phyloP scores from a whole-genome alignment of 495 filamentous ascomycete species.

The Durotheca rogersii region DNA sequence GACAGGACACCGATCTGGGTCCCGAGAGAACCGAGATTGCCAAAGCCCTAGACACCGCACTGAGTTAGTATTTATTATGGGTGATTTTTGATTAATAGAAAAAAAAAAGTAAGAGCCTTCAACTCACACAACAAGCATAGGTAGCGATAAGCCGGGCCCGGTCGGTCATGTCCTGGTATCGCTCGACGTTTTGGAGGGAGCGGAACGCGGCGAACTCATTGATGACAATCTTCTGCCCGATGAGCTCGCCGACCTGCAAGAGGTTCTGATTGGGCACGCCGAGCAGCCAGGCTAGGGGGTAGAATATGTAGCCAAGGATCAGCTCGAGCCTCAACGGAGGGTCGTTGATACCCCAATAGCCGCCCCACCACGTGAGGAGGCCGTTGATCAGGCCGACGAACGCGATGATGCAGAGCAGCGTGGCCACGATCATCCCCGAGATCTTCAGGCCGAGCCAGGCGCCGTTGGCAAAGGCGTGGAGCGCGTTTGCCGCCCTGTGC shows the following conservation, averaged over 20 bases:
- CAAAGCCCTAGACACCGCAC: constrained; percentile 56
- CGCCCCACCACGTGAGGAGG: constrained; percentile 85
- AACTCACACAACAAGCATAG: constrained; percentile 60
- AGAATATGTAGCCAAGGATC: constrained; percentile 81
- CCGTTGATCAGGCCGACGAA: constrained; percentile 74
- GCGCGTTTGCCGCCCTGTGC: constrained; percentile 67
- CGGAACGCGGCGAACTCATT: constrained; percentile 71
- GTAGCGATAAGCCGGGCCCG: constrained; percentile 74
- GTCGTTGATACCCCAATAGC: constrained; percentile 71
- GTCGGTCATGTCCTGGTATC: constrained; percentile 58
- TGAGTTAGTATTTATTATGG: constrained; percentile 36
- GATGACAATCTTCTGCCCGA: constrained; percentile 79
- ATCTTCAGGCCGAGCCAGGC: constrained; percentile 89
- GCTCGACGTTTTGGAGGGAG: constrained; percentile 46
- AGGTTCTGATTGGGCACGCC: constrained; percentile 77
- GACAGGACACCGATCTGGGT: constrained; percentile 84
- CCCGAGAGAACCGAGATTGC: constrained; percentile 78
- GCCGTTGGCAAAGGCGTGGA: constrained; percentile 85
- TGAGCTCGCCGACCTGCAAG: constrained; percentile 71
- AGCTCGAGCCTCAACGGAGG: constrained; percentile 70
- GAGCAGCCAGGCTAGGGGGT: constrained; percentile 80
- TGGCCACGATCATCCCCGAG: constrained; percentile 77
- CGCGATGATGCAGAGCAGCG: constrained; percentile 81
- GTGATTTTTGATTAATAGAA: too few relatives aligned
- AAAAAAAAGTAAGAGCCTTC: constrained; percentile 41